Evolutionary conservation across 768 basidiomycete species (phyloP), one percentile per base, ranked within the genome.

Genomic region (Leccinum ochraceum): DNA sequence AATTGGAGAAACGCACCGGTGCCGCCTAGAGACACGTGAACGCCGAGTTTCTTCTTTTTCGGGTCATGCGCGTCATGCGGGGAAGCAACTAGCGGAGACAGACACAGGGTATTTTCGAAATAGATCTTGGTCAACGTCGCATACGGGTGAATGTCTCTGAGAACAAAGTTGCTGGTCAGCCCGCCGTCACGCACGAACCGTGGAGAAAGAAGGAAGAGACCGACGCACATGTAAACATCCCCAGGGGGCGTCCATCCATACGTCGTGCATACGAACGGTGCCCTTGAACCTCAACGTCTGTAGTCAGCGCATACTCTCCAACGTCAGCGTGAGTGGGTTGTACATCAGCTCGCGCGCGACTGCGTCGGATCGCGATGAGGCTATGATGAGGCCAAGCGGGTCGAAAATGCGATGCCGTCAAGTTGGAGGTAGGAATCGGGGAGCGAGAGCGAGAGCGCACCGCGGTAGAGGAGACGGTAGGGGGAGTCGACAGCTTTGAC

Each of bases 251-350:
- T 92, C 90, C 61, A 85, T 70, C 75, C 82, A 87, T 0, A 89
- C 69, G 55, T 87, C 83, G 39, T 76, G 69, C 42, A 90, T 71
- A 30, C 75, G 77, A 17, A 83, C 79, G 0, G 79, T 77, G 3
- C 84, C 87, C 53, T 84, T 75, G 60, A 89, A 81, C 37, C 83
- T 79, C 20, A 92, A 73, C 26, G 82, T 81, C 1, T 86, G 87
- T 20, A 88, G 74, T 17, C 89, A 87, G 42, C 89, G 89, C 89
- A 92, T 90, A 71, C 85, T 89, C 73, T 92, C 90, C 54, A 92
- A 70, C 0, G 88, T 86, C 22, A 92, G 73, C 4, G 90, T 87
- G 13, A 92, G 77, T 0, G 86, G 85, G 63, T 88, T 90, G 62
- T 87, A 77, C 22, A 92, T 78, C 14, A 92, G 75, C 17, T 78